phyloP scores from a whole-genome alignment of 306 rosid genomes.

The Vigna mungo region DNA sequence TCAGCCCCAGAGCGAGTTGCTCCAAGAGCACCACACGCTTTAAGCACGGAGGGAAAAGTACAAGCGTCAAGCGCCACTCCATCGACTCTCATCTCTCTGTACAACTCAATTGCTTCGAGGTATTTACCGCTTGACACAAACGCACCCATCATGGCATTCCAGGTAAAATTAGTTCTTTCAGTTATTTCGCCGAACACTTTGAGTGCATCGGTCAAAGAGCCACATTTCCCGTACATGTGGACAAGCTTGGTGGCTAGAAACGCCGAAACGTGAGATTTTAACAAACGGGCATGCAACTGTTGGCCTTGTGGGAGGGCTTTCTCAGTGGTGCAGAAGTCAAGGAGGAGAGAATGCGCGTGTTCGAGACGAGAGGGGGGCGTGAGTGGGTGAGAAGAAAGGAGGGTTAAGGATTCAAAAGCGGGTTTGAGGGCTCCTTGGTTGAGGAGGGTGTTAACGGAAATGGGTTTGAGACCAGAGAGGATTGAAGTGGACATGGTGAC shows the following conservation, averaged over 20 bases:
- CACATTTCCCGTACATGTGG: slow-evolving; percentile 69
- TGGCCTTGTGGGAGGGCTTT: slow-evolving; percentile 62
- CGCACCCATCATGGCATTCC: slow-evolving; percentile 84
- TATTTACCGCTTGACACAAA: slow-evolving; percentile 61
- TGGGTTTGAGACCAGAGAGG: slow-evolving; percentile 31
- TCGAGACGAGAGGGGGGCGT: slow-evolving; percentile 42
- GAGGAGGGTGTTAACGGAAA: slow-evolving; percentile 42
- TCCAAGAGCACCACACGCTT: slow-evolving; percentile 59
- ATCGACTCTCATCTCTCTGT: slow-evolving; percentile 58
- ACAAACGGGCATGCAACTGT: slow-evolving; percentile 70
- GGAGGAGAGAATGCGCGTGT: slow-evolving; percentile 60
- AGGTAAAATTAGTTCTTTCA: slow-evolving; percentile 65
- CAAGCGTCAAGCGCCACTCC: slow-evolving; percentile 60
- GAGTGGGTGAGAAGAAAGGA: slow-evolving; percentile 28
- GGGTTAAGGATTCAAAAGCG: slow-evolving; percentile 52
- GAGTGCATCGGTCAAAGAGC: slow-evolving; percentile 53
- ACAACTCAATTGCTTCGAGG: slow-evolving; percentile 56
- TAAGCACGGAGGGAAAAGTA: slow-evolving; percentile 65
- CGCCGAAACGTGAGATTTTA: slow-evolving; percentile 53
- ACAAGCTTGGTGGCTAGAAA: slow-evolving; percentile 69
- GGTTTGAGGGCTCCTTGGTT: slow-evolving; percentile 48
- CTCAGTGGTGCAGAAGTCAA: slow-evolving; percentile 62
- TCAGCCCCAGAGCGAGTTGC: slow-evolving; percentile 52
- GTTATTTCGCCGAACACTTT: slow-evolving; percentile 67
- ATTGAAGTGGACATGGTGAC: slow-evolving; percentile 36